A percentile compares a stretch with the other conserved stretches of the same genome.
These are phyloP conservation scores for Meyerozyma smithsonii DNA, from an alignment of 1,139 yeast genomes.

Conservation along the genomic window DNA sequence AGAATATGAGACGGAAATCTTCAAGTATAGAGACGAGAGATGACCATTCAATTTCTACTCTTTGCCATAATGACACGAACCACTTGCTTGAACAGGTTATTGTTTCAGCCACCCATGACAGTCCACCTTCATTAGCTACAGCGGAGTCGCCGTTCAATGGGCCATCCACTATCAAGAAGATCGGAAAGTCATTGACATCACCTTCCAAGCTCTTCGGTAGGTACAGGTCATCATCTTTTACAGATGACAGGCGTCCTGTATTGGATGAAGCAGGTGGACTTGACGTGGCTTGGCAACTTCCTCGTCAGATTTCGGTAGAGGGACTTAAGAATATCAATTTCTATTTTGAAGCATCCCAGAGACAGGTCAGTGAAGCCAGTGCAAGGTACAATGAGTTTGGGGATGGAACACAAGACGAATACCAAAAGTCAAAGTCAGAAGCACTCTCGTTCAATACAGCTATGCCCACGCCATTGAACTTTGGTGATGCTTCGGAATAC, in stretches of 20 bases:
- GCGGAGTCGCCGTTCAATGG: neutral
- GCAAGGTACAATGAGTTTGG: neutral
- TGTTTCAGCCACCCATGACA: neutral
- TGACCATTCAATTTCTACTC: neutral
- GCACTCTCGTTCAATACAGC: neutral
- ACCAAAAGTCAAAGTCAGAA: neutral
- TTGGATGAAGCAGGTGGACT: neutral
- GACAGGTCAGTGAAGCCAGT: neutral
- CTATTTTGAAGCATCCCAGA: neutral
- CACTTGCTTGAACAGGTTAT: neutral
- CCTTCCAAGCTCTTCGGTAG: neutral
- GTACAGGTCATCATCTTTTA: neutral
- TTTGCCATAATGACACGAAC: neutral
- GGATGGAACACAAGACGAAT: neutral
- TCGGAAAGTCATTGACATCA: constrained; percentile 3
- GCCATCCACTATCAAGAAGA: neutral
- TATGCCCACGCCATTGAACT: constrained; percentile 2
- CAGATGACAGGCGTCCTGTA: neutral
- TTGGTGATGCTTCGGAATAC: constrained; percentile 1
- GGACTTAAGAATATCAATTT: constrained; percentile 3
- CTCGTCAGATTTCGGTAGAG: neutral
- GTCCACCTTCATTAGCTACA: neutral
- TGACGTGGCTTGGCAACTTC: neutral
- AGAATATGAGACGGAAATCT: neutral
- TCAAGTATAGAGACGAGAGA: neutral